Base-by-base conservation (phyloP, 106 monocot genomes). In the Dendrobium catenatum region DNA sequence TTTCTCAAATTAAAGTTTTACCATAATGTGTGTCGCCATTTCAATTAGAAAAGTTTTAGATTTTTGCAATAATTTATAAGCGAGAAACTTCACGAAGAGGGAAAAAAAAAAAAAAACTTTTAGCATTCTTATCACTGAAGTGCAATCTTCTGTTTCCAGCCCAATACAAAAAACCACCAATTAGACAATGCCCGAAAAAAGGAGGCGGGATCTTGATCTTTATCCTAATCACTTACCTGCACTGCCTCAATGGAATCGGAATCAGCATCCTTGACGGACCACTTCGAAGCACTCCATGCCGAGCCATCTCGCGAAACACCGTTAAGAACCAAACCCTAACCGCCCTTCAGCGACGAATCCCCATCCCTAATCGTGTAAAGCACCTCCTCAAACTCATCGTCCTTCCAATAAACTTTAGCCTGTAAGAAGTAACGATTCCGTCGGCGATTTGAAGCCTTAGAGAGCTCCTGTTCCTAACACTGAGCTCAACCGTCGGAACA, bases 171-270 rank as follows among this genome's bases (percentile, higher is more conserved):
- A 44, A 44, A 46, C 46, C 46, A 46, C 46, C 8, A 46, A 46
- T 46, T 46, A 46, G 46, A 46, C 46, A 46, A 46, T 9, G 46
- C 9, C 46, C 5, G 9, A 46, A 46, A 7, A 8, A 46, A 46
- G 46, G 46, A 46, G 46, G 6, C 46, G 46, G 46, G 9, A 46
- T 46, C 46, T 9, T 46, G 46, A 46, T 68, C 22, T 24, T 27
- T n/a, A 27, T n/a, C 68, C 68, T 68, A 68, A 68, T 9, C 26
- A 6, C 68, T 13, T 67, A 96, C 96, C 90, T 94, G 94, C 27
- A 96, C 96, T 2, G 96, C 96, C 59, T 96, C 96, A 42, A 92
- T 85, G 75, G 92, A 94, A 48, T 94, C 96, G 2, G 96, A 94
- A 70, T 96, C 94, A 24, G 89, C 37, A 58, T 94, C 94, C 78